Conservation (phyloP, 345 rosid species). For the Turritis glabra region DNA sequence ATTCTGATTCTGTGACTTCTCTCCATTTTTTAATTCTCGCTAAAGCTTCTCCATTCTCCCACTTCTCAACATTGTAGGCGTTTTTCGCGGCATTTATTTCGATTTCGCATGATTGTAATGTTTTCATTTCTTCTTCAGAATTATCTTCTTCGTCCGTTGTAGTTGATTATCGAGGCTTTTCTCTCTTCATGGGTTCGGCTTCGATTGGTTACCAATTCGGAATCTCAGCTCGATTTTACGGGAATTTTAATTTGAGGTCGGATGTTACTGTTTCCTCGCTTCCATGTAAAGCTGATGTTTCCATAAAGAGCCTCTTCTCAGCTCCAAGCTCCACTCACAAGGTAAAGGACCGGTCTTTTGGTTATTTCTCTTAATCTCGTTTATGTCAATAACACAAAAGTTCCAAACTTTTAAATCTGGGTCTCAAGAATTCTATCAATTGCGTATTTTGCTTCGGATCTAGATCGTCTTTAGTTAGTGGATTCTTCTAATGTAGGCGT, state of each 20-base stretch:
- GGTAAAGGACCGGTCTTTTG: constrained; percentile 39
- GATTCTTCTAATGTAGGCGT: constrained; percentile 24
- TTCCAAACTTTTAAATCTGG: background rate
- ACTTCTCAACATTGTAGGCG: constrained; percentile 4
- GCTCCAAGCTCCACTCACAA: constrained; percentile 40
- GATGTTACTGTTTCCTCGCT: constrained; percentile 39
- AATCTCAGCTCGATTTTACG: constrained; percentile 41
- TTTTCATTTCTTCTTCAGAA: background rate
- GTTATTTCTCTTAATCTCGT: background rate
- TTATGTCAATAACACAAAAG: constrained; percentile 1
- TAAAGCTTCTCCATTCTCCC: background rate
- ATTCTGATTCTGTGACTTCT: background rate
- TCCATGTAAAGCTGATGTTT: constrained; percentile 38
- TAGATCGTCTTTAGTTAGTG: background rate
- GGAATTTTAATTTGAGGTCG: constrained; percentile 38
- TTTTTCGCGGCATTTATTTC: constrained; percentile 7
- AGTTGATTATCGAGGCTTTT: background rate
- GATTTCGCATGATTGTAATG: background rate
- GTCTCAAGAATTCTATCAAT: background rate
- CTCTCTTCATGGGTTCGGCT: constrained; percentile 51
- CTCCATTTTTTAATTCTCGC: background rate
- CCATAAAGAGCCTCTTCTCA: constrained; percentile 40
- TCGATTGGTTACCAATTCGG: constrained; percentile 49
- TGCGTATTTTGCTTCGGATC: background rate
- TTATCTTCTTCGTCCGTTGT: background rate